Base-by-base conservation (phyloP, 177 flowering plant genomes). In the Tripterygium wilfordii region DNA sequence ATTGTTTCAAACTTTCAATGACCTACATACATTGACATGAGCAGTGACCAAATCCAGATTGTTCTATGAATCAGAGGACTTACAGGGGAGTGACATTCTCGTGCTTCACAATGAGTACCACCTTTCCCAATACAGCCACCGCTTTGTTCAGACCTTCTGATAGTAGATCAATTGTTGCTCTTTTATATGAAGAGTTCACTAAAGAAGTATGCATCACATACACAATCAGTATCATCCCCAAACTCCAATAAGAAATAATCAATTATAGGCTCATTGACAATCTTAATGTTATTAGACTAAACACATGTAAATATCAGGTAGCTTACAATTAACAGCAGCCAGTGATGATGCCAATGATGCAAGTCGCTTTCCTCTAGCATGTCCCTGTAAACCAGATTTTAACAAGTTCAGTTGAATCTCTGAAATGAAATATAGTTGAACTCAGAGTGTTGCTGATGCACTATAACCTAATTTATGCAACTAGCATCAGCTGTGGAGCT, bases 11-110 rank as follows among this genome's bases (percentile, higher is more conserved):
- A 8, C 22, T 39, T 16, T 39, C n/a, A n/a, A n/a, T n/a, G n/a
- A n/a, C n/a, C n/a, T n/a, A n/a, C n/a, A n/a, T n/a, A n/a, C n/a
- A n/a, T n/a, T n/a, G n/a, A n/a, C n/a, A n/a, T n/a, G n/a, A n/a
- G n/a, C n/a, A n/a, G n/a, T n/a, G n/a, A n/a, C n/a, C n/a, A n/a
- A n/a, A n/a, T n/a, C n/a, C n/a, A n/a, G n/a, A 42, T 12, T 22
- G 22, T 9, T 10, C 33, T 24, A 35, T 26, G 25, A 10, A 23
- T 27, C 12, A 48, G 17, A 36, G 25, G 17, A 78, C 96, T 79
- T 65, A 90, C 97, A 80, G 56, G 24, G 96, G 97, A 46, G 87
- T 52, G 42, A 52, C 64, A 60, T 51, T 71, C 15, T 79, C 88
- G 40, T 82, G 85, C 53, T 73, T 79, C 35, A 85, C 54, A 49